phyloP scores from a whole-genome alignment of 225 moss, liverwort and hornwort genomes.

The Lunularia cruciata region DNA sequence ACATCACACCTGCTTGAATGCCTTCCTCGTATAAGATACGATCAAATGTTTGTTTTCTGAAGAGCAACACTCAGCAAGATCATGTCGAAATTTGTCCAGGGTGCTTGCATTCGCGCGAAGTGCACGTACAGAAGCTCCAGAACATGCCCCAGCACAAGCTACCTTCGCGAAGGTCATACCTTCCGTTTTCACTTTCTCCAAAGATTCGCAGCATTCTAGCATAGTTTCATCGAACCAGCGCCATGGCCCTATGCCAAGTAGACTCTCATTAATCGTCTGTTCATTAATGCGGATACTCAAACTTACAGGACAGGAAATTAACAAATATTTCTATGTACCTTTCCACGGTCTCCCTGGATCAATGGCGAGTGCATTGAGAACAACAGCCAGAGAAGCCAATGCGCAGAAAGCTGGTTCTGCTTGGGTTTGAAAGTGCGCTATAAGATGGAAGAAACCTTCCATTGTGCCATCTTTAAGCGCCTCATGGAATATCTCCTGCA shows the following conservation, averaged over 20 bases:
- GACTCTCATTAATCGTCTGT: neutral
- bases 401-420: conserved; percentile 54
- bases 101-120: conserved; percentile 44
- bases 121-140: conserved; percentile 45
- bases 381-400: conserved; percentile 49
- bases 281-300: neutral
- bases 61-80: conserved; percentile 31
- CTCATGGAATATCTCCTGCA: conserved; percentile 48
- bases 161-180: conserved; percentile 56
- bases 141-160: conserved; percentile 49
- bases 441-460: conserved; percentile 58
- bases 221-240: conserved; percentile 59
- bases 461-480: conserved; percentile 54
- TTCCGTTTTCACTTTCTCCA: conserved; percentile 50
- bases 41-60: conserved; percentile 43
- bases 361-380: conserved; percentile 54
- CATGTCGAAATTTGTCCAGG: conserved; percentile 38
- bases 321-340: conserved; percentile 40
- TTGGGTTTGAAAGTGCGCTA: conserved; percentile 56
- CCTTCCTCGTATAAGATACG: conserved; percentile 45
- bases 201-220: conserved; percentile 53
- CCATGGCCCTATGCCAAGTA: conserved; percentile 39
- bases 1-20: conserved; percentile 37
- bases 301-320: neutral
- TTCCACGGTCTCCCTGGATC: conserved; percentile 55